Percentiles rank a stretch among this genome's conserved stretches.
These are phyloP conservation scores for Calonectria pseudoreteaudii DNA, from an alignment of 2,329 filamentous ascomycete genomes.

Conservation along the genomic window DNA sequence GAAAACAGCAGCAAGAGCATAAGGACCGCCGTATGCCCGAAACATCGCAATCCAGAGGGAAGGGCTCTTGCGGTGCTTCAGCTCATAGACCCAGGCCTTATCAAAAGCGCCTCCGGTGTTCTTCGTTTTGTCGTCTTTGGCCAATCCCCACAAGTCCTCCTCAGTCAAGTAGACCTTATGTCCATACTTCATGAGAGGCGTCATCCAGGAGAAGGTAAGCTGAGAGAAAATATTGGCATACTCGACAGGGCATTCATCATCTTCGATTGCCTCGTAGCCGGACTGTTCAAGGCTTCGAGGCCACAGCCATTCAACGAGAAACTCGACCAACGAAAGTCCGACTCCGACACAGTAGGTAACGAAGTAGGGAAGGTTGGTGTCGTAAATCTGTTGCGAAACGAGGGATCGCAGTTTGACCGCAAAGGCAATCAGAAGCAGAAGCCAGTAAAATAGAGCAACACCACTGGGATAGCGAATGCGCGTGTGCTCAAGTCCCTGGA, in stretches of 20 bases:
- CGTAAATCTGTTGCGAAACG: slow-evolving; percentile 80
- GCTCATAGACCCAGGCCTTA: slow-evolving; percentile 80
- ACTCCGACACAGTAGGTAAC: slow-evolving; percentile 79
- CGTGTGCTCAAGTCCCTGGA: slow-evolving; percentile 90
- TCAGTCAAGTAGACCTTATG: slow-evolving; percentile 94
- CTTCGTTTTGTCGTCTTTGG: slow-evolving; percentile 82
- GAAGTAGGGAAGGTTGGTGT: slow-evolving; percentile 78
- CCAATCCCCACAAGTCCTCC: slow-evolving; percentile 94
- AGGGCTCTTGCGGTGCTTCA: slow-evolving; percentile 71
- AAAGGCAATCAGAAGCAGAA: slow-evolving; percentile 83
- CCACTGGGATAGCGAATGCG: slow-evolving; percentile 87
- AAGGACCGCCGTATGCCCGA: slow-evolving; percentile 86
- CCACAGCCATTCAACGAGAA: slow-evolving; percentile 86
- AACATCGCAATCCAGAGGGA: slow-evolving; percentile 90
- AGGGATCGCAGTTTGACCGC: slow-evolving; percentile 88
- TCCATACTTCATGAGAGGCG: slow-evolving; percentile 94
- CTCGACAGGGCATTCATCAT: slow-evolving; percentile 79
- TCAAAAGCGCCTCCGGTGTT: slow-evolving; percentile 78
- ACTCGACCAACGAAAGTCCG: slow-evolving; percentile 76
- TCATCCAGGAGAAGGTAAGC: slow-evolving; percentile 98
- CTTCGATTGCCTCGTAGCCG: slow-evolving; percentile 69
- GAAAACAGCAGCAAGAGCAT: slow-evolving; percentile 83
- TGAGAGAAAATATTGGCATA: slow-evolving; percentile 95
- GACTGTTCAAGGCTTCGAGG: slow-evolving; percentile 72
- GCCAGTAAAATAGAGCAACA: slow-evolving; percentile 92